Evolutionary conservation across 768 basidiomycete genomes (phyloP).

Genomic region (Multifurca ochricompacta): DNA sequence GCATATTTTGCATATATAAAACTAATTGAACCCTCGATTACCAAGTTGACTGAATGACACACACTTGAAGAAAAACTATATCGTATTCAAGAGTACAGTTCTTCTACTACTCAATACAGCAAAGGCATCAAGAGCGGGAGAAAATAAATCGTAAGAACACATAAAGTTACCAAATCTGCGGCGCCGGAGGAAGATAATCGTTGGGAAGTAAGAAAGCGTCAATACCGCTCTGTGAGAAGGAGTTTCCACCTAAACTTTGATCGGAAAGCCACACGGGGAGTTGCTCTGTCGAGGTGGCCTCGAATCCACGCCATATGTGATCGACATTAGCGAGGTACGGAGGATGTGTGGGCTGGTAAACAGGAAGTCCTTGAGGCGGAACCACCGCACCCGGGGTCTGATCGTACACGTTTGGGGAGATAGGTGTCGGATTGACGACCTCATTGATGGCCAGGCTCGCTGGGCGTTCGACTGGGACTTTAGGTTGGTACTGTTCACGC

Average conservation of each 20-base stretch:
- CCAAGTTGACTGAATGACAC: too few species aligned
- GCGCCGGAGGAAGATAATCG: conserved; percentile 62
- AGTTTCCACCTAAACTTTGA: conserved; percentile 67
- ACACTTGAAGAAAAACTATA: too few species aligned
- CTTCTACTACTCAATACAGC: conserved; percentile 14
- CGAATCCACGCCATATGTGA: conserved; percentile 69
- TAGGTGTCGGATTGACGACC: conserved; percentile 19
- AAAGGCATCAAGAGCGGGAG: not conserved
- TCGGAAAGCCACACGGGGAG: conserved; percentile 84
- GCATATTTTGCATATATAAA: not conserved
- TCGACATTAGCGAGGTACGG: conserved; percentile 39
- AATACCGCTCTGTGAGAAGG: conserved; percentile 75
- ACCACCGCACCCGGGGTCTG: conserved; percentile 5
- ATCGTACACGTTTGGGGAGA: conserved; percentile 18
- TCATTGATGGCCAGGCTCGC: conserved; percentile 21
- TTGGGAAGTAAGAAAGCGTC: conserved; percentile 75
- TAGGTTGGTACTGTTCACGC: conserved; percentile 39
- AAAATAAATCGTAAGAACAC: not conserved
- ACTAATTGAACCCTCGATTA: too few species aligned
- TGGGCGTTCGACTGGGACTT: conserved; percentile 24
- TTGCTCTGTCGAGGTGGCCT: conserved; percentile 63
- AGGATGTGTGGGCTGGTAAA: conserved; percentile 15
- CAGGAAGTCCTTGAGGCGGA: conserved; percentile 14
- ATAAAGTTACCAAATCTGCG: conserved; percentile 60
- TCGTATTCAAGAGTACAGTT: conserved; percentile 13